These are phyloP conservation scores for Ascochyta pisi DNA, from an alignment of 2,329 filamentous ascomycete genomes.

Conservation along the genomic window DNA sequence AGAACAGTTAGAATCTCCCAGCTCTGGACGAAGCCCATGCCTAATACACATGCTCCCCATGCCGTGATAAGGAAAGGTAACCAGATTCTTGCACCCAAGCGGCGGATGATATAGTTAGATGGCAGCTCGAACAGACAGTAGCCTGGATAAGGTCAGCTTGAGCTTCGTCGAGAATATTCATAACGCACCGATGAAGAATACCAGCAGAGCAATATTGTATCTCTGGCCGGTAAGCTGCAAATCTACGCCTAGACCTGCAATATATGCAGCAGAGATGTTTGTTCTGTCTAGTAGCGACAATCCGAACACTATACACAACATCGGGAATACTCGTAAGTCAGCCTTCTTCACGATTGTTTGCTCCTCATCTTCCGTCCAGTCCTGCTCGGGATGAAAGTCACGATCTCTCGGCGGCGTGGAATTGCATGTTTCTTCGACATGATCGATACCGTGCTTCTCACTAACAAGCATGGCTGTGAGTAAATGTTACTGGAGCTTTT, in stretches of 20 bases:
- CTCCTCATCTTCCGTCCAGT: constrained; percentile 44
- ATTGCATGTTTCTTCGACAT: constrained; percentile 21
- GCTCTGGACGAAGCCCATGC: constrained; percentile 34
- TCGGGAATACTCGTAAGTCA: constrained; percentile 42
- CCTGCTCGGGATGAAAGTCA: constrained; percentile 21
- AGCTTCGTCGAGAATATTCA: background rate
- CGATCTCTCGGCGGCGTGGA: background rate
- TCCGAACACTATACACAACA: constrained; percentile 43
- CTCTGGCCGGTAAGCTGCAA: constrained; percentile 25
- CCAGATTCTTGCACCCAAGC: constrained; percentile 42
- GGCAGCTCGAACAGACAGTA: constrained; percentile 44
- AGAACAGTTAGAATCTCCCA: constrained; percentile 31
- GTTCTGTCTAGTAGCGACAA: constrained; percentile 35
- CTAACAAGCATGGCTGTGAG: constrained; percentile 8
- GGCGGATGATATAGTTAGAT: constrained; percentile 40
- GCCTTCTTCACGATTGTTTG: constrained; percentile 38
- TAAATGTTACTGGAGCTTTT: background rate
- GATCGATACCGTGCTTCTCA: constrained; percentile 20
- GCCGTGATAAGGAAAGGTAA: constrained; percentile 37
- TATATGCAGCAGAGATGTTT: constrained; percentile 34
- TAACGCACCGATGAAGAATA: constrained; percentile 36
- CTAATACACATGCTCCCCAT: constrained; percentile 35
- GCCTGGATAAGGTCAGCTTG: constrained; percentile 7
- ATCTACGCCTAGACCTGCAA: constrained; percentile 27
- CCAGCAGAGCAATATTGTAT: constrained; percentile 41